Evolutionary conservation across 768 basidiomycete genomes (phyloP), one percentile per base, ranked within the genome.

Genomic region (Trametes gibbosa): DNA sequence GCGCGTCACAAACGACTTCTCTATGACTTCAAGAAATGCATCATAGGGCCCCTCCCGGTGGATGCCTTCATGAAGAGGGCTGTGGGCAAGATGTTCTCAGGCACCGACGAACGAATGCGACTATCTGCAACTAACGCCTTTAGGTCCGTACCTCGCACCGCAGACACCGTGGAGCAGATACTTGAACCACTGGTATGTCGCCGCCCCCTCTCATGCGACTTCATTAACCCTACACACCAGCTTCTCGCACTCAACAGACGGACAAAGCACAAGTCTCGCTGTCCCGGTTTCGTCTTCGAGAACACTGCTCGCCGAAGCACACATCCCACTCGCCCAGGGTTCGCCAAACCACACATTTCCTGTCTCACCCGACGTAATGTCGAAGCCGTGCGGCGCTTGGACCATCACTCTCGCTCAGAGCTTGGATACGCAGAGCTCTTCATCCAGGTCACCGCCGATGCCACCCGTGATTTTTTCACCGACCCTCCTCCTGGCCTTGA

Each of bases 371-470:
- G 41, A 5, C 35, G 42, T 0, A 35, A 48, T 8, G 12, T 54
- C n/a, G 32, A 54, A 2, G n/a, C 9, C 10, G 40, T 34, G 4
- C 29, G 14, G 7, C 29, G 23, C 14, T 39, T 16, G 3, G 13
- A 13, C 14, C 27, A 14, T 13, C 25, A n/a, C 3, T 32, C 49
- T 2, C 50, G 45, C 2, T 17, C 39, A 4, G 40, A 56, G 16
- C 46, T 63, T 3, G 54, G 53, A 9, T 53, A 56, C 12, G 46
- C 55, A n/a, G 62, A 63, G 27, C 29, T 59, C 23, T 60, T 63
- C 50, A 50, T 63, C 1, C 58, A 60, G 10, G 50, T 60, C 29
- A 43, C 40, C 7, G 27, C 32, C 14, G 43, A 46, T 25, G 14
- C 49, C n/a, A 19, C 46, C 6, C 46, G n/a, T 34, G 62, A 63